A percentile compares a stretch with the other conserved stretches of the same genome.
Conservation (phyloP, 2,329 filamentous ascomycete genomes). For the Pseudodiploospora longispora region DNA sequence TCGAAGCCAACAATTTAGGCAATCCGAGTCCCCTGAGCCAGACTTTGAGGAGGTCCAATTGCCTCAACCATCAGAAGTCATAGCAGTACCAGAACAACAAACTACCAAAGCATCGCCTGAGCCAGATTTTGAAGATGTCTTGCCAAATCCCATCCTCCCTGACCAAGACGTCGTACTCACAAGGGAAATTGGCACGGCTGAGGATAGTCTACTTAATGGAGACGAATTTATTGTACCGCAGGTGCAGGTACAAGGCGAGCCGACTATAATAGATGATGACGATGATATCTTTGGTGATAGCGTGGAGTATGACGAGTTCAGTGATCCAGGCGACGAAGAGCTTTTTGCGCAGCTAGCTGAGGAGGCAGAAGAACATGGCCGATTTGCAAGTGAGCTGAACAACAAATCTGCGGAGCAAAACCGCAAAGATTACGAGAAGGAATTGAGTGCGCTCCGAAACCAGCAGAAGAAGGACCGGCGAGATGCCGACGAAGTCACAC, state of each 20-base stretch:
- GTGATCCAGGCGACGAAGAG: slow-evolving; percentile 87
- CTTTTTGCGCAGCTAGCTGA: slow-evolving; percentile 76
- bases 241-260: background rate
- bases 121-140: slow-evolving; percentile 28
- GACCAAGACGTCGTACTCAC: slow-evolving; percentile 5
- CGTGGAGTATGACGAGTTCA: slow-evolving; percentile 66
- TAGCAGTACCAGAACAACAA: slow-evolving; percentile 1
- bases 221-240: background rate
- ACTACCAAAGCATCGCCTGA: slow-evolving; percentile 27
- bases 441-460: slow-evolving; percentile 77
- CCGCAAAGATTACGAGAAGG: slow-evolving; percentile 72
- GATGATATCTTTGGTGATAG: slow-evolving; percentile 38
- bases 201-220: slow-evolving; percentile 7
- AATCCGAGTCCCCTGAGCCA: slow-evolving; percentile 14
- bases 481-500: slow-evolving; percentile 93
- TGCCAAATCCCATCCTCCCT: background rate
- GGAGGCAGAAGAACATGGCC: slow-evolving; percentile 88
- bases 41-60: slow-evolving; percentile 31
- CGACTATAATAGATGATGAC: slow-evolving; percentile 13
- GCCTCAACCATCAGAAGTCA: slow-evolving; percentile 6
- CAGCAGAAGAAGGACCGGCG: slow-evolving; percentile 95
- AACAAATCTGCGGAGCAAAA: slow-evolving; percentile 63
- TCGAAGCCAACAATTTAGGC: background rate
- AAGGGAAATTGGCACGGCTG: slow-evolving; percentile 11
- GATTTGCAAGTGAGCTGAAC: slow-evolving; percentile 84